Base-by-base conservation (phyloP, 2,329 filamentous ascomycete genomes). In the Lecanicillium sp. region DNA sequence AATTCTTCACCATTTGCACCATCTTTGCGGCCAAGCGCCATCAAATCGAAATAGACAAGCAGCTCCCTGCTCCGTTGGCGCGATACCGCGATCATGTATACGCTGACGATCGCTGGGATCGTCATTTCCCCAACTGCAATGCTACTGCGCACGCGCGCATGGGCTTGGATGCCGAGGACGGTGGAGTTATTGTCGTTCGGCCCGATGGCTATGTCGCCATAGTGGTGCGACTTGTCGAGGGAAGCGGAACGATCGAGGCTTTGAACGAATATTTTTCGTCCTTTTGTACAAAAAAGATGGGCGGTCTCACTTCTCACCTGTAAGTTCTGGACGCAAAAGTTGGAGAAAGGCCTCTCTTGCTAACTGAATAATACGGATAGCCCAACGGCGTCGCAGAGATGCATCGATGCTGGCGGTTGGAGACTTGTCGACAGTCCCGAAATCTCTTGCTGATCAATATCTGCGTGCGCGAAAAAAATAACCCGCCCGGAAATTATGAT, bases 181-280 rank as follows among this genome's bases (percentile, higher is more conserved):
- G 89, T 10, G 89, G 85, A 49, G 78, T 95, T 2, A 83, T 94
- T 2, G 85, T 95, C 9, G 87, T 94, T 7, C 72, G 90, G 37
- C 90, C 90, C 0, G 90, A 95, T 64, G 89, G 89, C 7, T 93
- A 95, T 63, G 84, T 95, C 23, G 87, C 86, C 19, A 77, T 87
- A 52, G 86, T 90, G 4, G 78, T 86, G 10, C 75, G 75, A 56
- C 69, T 96, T 19, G 83, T 79, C 2, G 84, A 91, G 64, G 90
- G 90, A 0, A 79, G 68, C 49, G 87, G 81, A 14, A 95, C 90
- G 0, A 81, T 87, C 1, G 86, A 94, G 58, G 87, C 83, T 14
- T 69, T 96, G 56, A 87, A 96, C 60, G 74, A 78, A 54, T 96
- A 95, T 63, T 96, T 95, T 67, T 74, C 75, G 5, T 66, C 81